phyloP scores from a whole-genome alignment of 345 rosid species.

The Euphorbia pulcherrima region DNA sequence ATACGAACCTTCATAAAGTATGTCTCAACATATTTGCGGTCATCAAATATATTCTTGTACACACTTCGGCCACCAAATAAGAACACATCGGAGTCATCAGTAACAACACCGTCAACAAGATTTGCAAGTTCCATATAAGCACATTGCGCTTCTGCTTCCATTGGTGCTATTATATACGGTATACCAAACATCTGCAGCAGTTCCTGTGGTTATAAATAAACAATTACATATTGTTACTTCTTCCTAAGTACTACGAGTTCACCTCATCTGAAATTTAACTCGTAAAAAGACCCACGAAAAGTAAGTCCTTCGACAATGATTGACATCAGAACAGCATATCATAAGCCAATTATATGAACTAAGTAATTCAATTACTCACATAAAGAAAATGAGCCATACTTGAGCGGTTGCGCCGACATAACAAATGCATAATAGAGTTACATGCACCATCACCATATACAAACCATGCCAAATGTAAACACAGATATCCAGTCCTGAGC shows the following conservation, averaged over 20 bases:
- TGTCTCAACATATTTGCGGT: slow-evolving; percentile 94
- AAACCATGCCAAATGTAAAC: background rate
- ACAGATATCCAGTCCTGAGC: background rate
- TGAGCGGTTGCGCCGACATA: background rate
- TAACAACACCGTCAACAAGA: slow-evolving; percentile 93
- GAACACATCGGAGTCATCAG: slow-evolving; percentile 95
- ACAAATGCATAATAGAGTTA: background rate
- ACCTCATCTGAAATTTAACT: background rate
- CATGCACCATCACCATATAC: background rate
- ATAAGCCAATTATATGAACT: background rate
- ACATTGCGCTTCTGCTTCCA: slow-evolving; percentile 99
- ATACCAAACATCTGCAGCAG: slow-evolving; percentile 95
- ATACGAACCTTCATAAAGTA: slow-evolving; percentile 77
- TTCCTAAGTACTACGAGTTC: background rate
- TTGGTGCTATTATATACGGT: slow-evolving; percentile 93
- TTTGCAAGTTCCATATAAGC: slow-evolving; percentile 78
- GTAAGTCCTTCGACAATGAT: background rate
- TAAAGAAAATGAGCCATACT: background rate
- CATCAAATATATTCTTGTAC: slow-evolving; percentile 94
- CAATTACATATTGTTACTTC: background rate
- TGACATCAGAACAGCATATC: slow-evolving; percentile 9
- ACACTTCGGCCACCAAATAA: slow-evolving; percentile 87
- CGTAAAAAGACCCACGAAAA: background rate
- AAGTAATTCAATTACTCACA: background rate
- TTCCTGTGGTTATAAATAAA: slow-evolving; percentile 43